phyloP scores from a whole-genome alignment of 116 monocot genomes.

The Dioscorea cayenensis region DNA sequence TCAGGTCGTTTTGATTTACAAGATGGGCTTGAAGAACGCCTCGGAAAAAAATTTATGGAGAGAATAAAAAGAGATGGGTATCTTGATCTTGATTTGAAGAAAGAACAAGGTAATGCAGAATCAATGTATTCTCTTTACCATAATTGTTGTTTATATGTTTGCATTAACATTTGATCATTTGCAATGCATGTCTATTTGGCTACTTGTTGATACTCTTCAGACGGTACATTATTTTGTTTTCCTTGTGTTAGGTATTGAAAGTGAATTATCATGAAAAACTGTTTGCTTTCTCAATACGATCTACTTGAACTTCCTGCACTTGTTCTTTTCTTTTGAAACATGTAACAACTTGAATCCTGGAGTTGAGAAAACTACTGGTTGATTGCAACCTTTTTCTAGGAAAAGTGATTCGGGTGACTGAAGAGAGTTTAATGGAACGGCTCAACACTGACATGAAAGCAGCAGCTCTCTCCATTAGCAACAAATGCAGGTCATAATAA shows the following conservation, averaged over 20 bases:
- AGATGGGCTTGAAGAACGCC: constrained; percentile 33
- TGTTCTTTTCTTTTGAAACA: no score
- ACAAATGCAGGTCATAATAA: constrained; percentile 37
- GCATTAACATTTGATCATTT: no score
- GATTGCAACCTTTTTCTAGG: not conserved
- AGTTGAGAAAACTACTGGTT: no score
- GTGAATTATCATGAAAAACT: not conserved
- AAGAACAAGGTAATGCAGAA: constrained; percentile 27
- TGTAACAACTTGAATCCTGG: no score
- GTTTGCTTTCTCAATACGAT: not conserved
- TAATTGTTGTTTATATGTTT: no score
- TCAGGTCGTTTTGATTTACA: constrained; percentile 58
- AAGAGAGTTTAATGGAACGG: constrained; percentile 63
- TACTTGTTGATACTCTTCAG: no score
- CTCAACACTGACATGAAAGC: constrained; percentile 44
- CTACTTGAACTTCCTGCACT: no score
- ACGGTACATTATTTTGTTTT: no score
- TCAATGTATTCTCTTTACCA: no score
- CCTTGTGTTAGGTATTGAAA: no score
- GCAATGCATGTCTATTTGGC: no score
- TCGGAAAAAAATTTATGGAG: constrained; percentile 42
- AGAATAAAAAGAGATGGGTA: constrained; percentile 52
- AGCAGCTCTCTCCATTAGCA: constrained; percentile 30
- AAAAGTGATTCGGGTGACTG: constrained; percentile 41
- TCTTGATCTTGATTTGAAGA: constrained; percentile 52